Base-by-base conservation (phyloP, 257 asterid species). In the Hygrophila difformis region DNA sequence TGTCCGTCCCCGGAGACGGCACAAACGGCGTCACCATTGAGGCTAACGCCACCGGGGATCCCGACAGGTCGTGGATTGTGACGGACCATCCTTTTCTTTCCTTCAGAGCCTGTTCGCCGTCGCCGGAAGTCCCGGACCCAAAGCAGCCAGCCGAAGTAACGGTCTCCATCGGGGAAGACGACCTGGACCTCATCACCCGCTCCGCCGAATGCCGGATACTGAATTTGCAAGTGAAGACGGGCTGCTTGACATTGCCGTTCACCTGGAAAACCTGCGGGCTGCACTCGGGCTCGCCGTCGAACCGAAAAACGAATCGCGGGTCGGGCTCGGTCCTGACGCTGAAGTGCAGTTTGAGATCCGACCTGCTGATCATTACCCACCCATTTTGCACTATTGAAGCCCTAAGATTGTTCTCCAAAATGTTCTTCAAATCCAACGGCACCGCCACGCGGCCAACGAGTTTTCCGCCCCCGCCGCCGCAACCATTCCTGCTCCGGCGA, bases 71-170 rank as follows among this genome's bases (percentile, higher is more conserved):
- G 53, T 91, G 99, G 70, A 91, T 67, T 4, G 96, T 91, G 62
- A 86, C 74, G 0, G 99, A 91, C 99, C 99, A 91, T 19, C 99
- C 99, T 38, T 91, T 91, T 2, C 99, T 71, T 69, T 91, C 96
- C 43, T 69, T 78, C 0, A 22, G 10, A 4, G 53, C 31, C 31
- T 5, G 51, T 13, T 47, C 65, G 1, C 70, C 80, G 19, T 56
- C 51, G 1, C 62, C 84, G 11, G 52, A 16, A 3, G 41, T 13
- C 4, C 39, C 37, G 8, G 84, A 54, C 26, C 69, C 47, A 18
- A 91, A 82, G 51, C 96, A 91, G 57, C 72, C 66, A 0, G 78
- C 43, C 17, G 91, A 74, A 5, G 83, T 83, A 63, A 82, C 80
- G 48, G 78, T 69, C 40, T 86, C 95, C 3, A 93, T 75, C 13